A percentile compares a stretch with the other conserved stretches of the same genome.
Evolutionary conservation across 2,329 filamentous ascomycete genomes (phyloP).

Genomic region (Lachnellula cervina): DNA sequence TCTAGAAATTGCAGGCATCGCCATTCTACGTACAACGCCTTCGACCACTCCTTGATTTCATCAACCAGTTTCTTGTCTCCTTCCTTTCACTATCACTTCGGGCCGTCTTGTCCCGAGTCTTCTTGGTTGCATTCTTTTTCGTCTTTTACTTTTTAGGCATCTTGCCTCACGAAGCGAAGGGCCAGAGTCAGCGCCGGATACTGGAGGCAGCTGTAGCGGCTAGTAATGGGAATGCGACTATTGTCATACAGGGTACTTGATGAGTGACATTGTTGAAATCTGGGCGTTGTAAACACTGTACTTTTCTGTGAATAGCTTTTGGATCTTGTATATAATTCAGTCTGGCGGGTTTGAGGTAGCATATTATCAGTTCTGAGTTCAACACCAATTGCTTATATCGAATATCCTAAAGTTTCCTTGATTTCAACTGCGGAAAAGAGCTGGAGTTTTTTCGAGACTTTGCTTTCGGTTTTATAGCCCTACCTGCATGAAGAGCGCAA

Average conservation of each 20-base stretch:
- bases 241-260: not conserved
- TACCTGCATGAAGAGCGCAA: no score
- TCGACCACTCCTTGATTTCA: constrained; percentile 5
- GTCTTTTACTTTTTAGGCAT: constrained; percentile 15
- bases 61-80: constrained; percentile 8
- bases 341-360: no score
- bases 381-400: no score
- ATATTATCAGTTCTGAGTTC: no score
- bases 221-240: constrained; percentile 2
- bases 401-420: no score
- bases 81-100: constrained; percentile 14
- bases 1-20: constrained; percentile 6
- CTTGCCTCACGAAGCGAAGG: constrained; percentile 1
- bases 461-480: no score
- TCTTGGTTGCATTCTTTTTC: constrained; percentile 11
- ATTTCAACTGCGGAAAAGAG: no score
- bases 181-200: constrained; percentile 2
- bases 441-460: no score
- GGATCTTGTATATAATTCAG: no score
- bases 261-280: not conserved
- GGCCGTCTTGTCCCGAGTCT: constrained; percentile 12
- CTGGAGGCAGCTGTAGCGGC: constrained; percentile 4
- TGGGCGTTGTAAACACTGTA: no score
- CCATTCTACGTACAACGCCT: constrained; percentile 7
- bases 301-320: no score